A percentile compares a stretch with the other conserved stretches of the same genome.
These are phyloP conservation scores for Cystobasidium onofrii DNA, from an alignment of 768 basidiomycete species.

Conservation along the genomic window DNA sequence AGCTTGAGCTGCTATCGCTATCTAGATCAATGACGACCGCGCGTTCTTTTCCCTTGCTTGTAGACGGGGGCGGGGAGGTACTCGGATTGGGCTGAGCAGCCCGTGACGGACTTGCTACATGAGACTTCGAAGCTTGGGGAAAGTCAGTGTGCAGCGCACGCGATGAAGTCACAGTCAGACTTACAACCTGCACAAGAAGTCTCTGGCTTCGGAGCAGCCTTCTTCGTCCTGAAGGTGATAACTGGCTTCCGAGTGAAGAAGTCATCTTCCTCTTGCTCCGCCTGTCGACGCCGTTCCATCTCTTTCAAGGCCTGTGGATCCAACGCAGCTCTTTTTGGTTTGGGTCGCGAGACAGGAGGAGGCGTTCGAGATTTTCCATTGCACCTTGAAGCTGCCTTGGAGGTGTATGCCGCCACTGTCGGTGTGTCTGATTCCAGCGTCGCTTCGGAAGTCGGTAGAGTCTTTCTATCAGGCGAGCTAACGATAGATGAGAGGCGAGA, in stretches of 20 bases:
- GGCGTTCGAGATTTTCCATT: background rate
- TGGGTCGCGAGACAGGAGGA: background rate
- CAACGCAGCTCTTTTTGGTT: background rate
- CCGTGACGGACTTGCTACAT: background rate
- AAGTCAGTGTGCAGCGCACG: background rate
- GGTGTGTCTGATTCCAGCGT: background rate
- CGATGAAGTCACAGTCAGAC: background rate
- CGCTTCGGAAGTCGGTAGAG: background rate
- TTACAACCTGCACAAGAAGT: background rate
- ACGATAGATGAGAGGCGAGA: too few species aligned
- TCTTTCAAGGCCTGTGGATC: background rate
- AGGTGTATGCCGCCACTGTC: background rate
- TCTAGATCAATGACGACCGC: background rate
- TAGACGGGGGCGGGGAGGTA: background rate
- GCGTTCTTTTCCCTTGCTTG: background rate
- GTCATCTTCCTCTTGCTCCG: constrained; percentile 10
- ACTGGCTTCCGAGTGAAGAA: constrained; percentile 11
- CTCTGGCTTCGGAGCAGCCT: background rate
- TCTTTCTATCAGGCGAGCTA: background rate
- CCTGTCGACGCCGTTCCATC: background rate
- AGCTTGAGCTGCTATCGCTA: background rate
- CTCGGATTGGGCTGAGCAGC: background rate
- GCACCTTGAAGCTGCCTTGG: background rate
- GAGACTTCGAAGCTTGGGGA: background rate
- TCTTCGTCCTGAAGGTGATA: constrained; percentile 1